These are phyloP conservation scores for Rhododendron williamsianum DNA, from an alignment of 148 eudicot species.

Conservation along the genomic window DNA sequence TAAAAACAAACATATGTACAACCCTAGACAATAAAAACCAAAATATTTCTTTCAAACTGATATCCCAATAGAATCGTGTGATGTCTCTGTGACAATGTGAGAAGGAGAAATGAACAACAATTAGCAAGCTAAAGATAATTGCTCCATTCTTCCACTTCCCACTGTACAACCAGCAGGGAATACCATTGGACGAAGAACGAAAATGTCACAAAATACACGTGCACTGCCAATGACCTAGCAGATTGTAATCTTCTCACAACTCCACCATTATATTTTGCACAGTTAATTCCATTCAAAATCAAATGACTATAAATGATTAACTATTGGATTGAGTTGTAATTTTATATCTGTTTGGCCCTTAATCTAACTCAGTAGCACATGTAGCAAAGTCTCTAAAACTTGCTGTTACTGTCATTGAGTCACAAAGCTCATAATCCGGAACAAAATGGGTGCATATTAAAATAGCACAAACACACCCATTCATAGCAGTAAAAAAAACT, in stretches of 20 bases:
- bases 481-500: background rate
- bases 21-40: background rate
- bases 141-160: background rate
- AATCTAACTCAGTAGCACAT: background rate
- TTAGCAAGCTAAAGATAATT: background rate
- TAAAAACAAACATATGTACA: background rate
- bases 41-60: background rate
- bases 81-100: background rate
- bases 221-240: background rate
- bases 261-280: background rate
- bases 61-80: background rate
- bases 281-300: background rate
- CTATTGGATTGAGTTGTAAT: background rate
- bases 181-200: background rate
- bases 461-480: background rate
- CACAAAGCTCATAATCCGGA: background rate
- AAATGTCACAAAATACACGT: background rate
- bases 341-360: background rate
- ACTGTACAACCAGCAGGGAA: background rate
- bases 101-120: background rate
- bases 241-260: background rate
- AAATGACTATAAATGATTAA: background rate
- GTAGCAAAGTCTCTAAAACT: background rate
- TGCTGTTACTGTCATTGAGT: background rate
- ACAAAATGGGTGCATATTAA: background rate